Base-by-base conservation (phyloP, 495 filamentous ascomycete species). In the Penicillium argentinense region DNA sequence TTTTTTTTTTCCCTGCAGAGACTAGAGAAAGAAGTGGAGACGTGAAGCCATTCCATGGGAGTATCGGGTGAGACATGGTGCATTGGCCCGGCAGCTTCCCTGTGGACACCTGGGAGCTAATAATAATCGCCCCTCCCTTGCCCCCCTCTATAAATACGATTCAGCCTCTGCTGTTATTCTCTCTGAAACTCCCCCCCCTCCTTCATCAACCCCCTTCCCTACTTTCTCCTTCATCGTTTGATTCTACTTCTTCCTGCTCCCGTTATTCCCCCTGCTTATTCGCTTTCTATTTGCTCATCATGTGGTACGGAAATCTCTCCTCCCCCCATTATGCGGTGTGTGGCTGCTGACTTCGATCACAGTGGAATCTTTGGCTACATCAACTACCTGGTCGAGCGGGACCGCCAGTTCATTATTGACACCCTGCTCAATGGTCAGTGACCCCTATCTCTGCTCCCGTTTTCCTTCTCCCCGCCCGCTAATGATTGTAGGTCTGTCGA, bases 351-450 rank as follows among this genome's bases (percentile, higher is more conserved):
- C n/a, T 42, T 39, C 19, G 16, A n/a, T 5, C 39, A 7, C 54
- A 97, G 93, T 84, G 93, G 93, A 69, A 98, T 98, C 69, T 97
- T 97, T 75, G 93, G 93, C 54, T 98, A 98, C 77, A 88, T 97
- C 72, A 96, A 85, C 64, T 85, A 84, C 49, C 68, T 78, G 29
- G 89, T 97, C 57, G 93, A 97, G 76, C 96, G 95, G 80, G 93
- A 97, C 72, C 81, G 95, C 60, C 89, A 86, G 66, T 90, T 83
- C 75, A 93, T 98, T 66, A 79, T 98, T 62, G 86, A 95, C 59
- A 97, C 91, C 28, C 82, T 98, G 52, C 88, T 97, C 66, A 96
- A 96, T 78, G 93, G 93, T 88, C 68, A 65, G 83, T 66, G 13
- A 24, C 28, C 1, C 9, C 17, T 33, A 21, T 44, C 29, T 32